Evolutionary conservation across 805 yeast species (phyloP), one percentile per base, ranked within the genome.

Genomic region (Wickerhamiella musiphila): DNA sequence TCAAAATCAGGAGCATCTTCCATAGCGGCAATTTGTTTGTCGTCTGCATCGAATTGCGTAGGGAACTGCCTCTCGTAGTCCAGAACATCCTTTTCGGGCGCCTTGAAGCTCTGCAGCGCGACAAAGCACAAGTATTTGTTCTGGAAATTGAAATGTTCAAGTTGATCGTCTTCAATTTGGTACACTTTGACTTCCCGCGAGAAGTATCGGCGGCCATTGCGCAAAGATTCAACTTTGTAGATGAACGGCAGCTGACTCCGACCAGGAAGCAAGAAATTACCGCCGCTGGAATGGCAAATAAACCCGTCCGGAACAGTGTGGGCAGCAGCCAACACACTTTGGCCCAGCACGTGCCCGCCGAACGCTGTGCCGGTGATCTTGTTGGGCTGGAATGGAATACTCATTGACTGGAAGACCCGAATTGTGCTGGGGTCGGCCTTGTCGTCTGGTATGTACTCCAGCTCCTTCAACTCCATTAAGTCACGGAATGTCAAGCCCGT

Each of bases 291-390:
- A 26, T 47, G 49, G 32, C 45, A 36, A 9, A 42, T 35, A 19
- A 32, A 40, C 10, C 31, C 33, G 8, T 28, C 28, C n/a, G 36
- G 41, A 9, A 41, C 43, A 1, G 53, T 48, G 22, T 28, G 26
- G 8, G 45, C 36, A 3, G 45, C 53, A 5, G 41, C 51, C 8
- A 34, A 32, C 4, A 41, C 41, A 5, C 42, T 36, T 29, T 48
- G 53, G 10, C 43, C 53, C 12, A 47, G 35, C 4, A 48, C 51
- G 31, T 48, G 53, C 20, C 53, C 53, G 12, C 49, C 51, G 39
- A 46, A 47, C 15, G 39, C 49, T 6, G 46, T 48, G 5, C 44
- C 44, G 23, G 26, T 25, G 22, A 46, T 47, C 15, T 29, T 36
- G 27, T 40, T 30, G 14, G 52, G 52, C 26, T 35, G 39, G 31